A percentile compares a stretch with the other conserved stretches of the same genome.
These are phyloP conservation scores for Termitomyces heimii DNA, from an alignment of 768 basidiomycete species.

Conservation along the genomic window DNA sequence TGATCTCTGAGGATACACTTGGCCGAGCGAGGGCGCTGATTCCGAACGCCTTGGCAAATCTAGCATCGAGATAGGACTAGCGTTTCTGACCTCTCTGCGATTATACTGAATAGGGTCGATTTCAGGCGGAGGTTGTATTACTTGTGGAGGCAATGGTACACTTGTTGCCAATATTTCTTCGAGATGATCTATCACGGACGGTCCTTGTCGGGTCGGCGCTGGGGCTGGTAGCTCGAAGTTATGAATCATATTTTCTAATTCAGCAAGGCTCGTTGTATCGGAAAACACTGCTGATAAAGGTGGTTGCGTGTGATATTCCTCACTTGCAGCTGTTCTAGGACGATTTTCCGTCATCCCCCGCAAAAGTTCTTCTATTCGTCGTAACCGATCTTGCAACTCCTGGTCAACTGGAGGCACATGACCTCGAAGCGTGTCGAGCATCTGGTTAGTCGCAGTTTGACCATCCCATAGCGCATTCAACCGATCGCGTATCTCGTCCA, in stretches of 20 bases:
- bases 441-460: constrained; percentile 53
- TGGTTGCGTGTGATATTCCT: constrained; percentile 13
- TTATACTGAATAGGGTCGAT: constrained; percentile 43
- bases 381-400: constrained; percentile 34
- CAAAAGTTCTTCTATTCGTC: constrained; percentile 42
- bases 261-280: constrained; percentile 21
- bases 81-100: constrained; percentile 30
- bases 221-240: constrained; percentile 34
- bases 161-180: constrained; percentile 50
- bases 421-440: constrained; percentile 57
- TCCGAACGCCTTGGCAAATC: constrained; percentile 21
- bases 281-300: constrained; percentile 23
- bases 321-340: constrained; percentile 19
- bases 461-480: constrained; percentile 54
- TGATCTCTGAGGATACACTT: not conserved
- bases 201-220: constrained; percentile 38
- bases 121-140: constrained; percentile 36
- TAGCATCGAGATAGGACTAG: constrained; percentile 28
- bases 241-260: constrained; percentile 11
- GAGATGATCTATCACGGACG: constrained; percentile 53
- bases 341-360: constrained; percentile 31
- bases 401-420: constrained; percentile 35
- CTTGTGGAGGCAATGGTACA: constrained; percentile 13
- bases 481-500: constrained; percentile 56
- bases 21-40: constrained; percentile 20